phyloP scores from a whole-genome alignment of 257 asterid species.

The Asclepias syriaca region DNA sequence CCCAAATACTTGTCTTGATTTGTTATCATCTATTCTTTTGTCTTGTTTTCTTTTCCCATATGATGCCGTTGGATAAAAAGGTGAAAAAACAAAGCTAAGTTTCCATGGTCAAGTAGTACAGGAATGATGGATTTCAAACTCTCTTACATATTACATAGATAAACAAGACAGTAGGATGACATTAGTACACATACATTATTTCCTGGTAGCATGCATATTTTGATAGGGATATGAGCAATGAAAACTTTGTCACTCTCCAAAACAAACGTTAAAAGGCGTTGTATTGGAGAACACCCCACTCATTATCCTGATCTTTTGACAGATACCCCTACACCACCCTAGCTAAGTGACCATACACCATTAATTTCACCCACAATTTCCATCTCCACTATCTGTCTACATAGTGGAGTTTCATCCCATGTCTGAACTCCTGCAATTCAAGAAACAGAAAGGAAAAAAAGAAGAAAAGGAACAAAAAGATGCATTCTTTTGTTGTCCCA shows the following conservation, averaged over 20 bases:
- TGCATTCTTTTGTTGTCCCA: neutral
- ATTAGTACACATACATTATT: constrained; percentile 9
- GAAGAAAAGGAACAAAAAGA: neutral
- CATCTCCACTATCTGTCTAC: constrained; percentile 11
- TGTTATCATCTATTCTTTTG: neutral
- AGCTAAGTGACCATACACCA: constrained; percentile 2
- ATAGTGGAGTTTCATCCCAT: neutral
- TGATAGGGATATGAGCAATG: neutral
- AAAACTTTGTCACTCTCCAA: constrained; percentile 12
- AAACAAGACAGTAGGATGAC: neutral
- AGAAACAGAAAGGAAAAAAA: neutral
- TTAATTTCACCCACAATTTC: neutral
- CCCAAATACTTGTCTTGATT: neutral
- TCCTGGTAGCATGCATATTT: neutral
- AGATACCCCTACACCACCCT: constrained; percentile 9
- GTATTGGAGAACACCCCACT: constrained; percentile 21
- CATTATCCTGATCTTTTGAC: neutral
- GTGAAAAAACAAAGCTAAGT: neutral
- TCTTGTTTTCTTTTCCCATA: neutral
- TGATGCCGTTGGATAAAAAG: neutral
- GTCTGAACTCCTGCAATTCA: constrained; percentile 13
- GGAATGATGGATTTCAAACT: neutral
- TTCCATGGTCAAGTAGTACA: neutral
- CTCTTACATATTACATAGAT: neutral
- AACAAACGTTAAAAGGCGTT: constrained; percentile 29